phyloP scores from a whole-genome alignment of 2,329 filamentous ascomycete species.

The Thermomyces lanuginosus region DNA sequence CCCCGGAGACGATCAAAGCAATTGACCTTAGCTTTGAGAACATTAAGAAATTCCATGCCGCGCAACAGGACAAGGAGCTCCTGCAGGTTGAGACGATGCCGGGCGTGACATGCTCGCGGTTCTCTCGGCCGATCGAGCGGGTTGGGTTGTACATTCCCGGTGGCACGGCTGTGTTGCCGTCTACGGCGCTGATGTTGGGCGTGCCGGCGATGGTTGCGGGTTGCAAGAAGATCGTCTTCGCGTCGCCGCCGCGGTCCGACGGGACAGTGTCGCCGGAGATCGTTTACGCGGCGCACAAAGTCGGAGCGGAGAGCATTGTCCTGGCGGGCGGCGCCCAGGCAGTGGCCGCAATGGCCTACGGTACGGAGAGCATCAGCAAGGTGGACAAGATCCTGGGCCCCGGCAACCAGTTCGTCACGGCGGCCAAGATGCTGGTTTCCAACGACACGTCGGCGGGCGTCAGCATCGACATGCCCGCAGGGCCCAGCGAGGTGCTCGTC shows the following conservation, averaged over 20 bases:
- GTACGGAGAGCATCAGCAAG: conserved; percentile 83
- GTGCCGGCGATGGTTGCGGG: conserved; percentile 96
- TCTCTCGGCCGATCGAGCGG: conserved; percentile 78
- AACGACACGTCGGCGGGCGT: conserved; percentile 94
- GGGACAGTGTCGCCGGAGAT: conserved; percentile 91
- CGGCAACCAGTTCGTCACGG: conserved; percentile 96
- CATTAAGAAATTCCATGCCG: conserved; percentile 83
- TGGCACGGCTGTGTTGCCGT: conserved; percentile 90
- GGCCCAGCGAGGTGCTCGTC: conserved; percentile 92
- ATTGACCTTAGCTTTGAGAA: conserved; percentile 91
- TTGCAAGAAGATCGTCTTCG: conserved; percentile 85
- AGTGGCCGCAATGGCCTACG: conserved; percentile 91
- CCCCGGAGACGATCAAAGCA: conserved; percentile 71
- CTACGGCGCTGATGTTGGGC: conserved; percentile 92
- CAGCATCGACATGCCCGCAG: conserved; percentile 96
- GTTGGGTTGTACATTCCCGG: conserved; percentile 96
- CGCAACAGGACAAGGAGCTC: conserved; percentile 69
- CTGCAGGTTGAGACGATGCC: conserved; percentile 94
- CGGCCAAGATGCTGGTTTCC: conserved; percentile 93
- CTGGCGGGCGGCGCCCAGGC: conserved; percentile 91
- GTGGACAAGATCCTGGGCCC: conserved; percentile 98
- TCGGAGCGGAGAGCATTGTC: conserved; percentile 89
- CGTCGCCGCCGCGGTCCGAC: conserved; percentile 76
- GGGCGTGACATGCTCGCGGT: conserved; percentile 84
- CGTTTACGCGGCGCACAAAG: conserved; percentile 92